These are phyloP conservation scores for Pichia cactophila DNA, from an alignment of 1,139 yeast species.

Conservation along the genomic window DNA sequence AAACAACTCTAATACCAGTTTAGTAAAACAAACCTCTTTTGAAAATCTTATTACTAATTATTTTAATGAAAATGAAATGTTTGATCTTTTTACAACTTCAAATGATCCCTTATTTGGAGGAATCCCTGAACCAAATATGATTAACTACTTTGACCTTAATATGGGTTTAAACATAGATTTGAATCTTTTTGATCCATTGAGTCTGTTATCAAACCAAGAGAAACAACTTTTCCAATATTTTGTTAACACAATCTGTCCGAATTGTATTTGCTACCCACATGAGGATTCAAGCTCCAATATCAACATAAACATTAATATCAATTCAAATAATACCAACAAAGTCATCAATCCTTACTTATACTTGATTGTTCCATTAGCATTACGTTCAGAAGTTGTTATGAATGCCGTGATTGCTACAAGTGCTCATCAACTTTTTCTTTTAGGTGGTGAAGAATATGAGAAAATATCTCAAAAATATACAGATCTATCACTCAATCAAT, in stretches of 20 bases:
- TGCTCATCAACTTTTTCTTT: slow-evolving; percentile 30
- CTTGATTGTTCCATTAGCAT: slow-evolving; percentile 31
- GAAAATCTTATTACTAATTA: neutral
- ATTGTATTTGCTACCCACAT: slow-evolving; percentile 30
- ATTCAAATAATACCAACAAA: slow-evolving; percentile 14
- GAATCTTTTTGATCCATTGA: neutral
- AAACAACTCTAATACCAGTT: neutral
- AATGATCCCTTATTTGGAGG: neutral
- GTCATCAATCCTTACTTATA: slow-evolving; percentile 32
- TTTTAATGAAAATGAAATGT: neutral
- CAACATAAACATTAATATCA: slow-evolving; percentile 1
- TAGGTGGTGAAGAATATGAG: slow-evolving; percentile 27
- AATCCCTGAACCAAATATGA: neutral
- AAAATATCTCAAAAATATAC: slow-evolving; percentile 26
- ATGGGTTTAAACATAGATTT: neutral
- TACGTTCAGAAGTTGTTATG: slow-evolving; percentile 28
- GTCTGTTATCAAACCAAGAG: slow-evolving; percentile 16
- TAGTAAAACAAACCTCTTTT: neutral
- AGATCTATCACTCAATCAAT: slow-evolving; percentile 25
- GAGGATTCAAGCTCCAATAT: neutral
- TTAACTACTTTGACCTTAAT: neutral
- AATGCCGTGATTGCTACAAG: slow-evolving; percentile 32
- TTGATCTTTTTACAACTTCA: neutral
- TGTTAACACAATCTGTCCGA: slow-evolving; percentile 30
- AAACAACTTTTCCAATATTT: slow-evolving; percentile 27